Evolutionary conservation across 2,329 filamentous ascomycete genomes (phyloP), one percentile per base, ranked within the genome.

Genomic region (Exophiala sp.): DNA sequence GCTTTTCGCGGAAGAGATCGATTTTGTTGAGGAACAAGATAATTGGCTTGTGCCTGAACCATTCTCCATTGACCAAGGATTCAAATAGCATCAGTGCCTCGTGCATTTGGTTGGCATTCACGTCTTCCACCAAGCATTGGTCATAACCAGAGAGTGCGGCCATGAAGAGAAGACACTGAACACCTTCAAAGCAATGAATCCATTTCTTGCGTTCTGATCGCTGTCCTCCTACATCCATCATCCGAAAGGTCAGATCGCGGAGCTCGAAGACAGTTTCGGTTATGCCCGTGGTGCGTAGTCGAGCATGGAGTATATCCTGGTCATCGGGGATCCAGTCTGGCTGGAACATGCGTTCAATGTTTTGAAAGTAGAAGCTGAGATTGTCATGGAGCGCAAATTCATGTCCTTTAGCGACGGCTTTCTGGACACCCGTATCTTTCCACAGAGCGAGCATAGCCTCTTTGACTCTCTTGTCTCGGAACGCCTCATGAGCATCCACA

Each of bases 351-450:
- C 86, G 80, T 62, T 90, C 85, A 54, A 89, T 71, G 52, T 86
- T 85, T 45, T 82, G 73, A 64, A 94, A 91, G 64, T 74, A 96
- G 89, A 96, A 98, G 71, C 83, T 82, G 59, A 97, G 72, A 65
- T 97, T 97, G 73, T 97, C 93, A 67, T 97, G 90, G 43, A 97
- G 78, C 14, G 93, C 91, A 70, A 91, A 97, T 72, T 96, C 91
- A 67, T 97, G 95, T 61, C 93, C 93, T 70, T 93, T 91, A 43
- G 82, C 77, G 58, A 97, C 93, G n/a, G 89, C 88, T 62, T 82
- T 75, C 67, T 88, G 88, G 46, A 97, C 86, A 52, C 90, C 89
- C 34, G 71, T 73, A 67, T 98, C 91, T 21, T 72, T 72, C 93
- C 91, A 98, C 53, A 97, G 75, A 46, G 77, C 77, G 68, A 86